Base-by-base conservation (phyloP, 129 eudicot species). In the Tagetes erecta region DNA sequence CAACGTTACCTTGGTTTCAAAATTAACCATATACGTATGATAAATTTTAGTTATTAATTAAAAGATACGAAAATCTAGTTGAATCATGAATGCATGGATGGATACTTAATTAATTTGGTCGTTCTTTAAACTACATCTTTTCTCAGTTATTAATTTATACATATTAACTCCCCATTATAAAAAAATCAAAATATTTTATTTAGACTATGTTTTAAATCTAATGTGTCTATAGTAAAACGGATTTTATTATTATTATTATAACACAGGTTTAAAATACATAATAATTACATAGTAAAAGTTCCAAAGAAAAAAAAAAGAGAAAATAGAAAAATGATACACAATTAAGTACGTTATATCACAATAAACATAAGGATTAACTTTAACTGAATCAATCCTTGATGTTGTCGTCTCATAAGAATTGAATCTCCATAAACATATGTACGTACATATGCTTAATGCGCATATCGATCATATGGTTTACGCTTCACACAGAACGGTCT, bases 281-380 rank as follows among this genome's bases (percentile, higher is more conserved):
- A n/a, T 68, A 77, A 44, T 45, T 68, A 79, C 78, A 70, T 38
- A 56, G 66, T 55, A 11, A 67, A 37, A 37, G 8, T 59, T 66
- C 74, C 57, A 53, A 67, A 55, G 35, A 42, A 11, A 34, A 69
- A 44, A 57, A 3, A 9, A 20, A 20, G 27, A 20, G 27, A 62
- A 64, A 65, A 40, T n/a, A 73, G 39, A 71, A 42, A 42, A 42
- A 71, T 40, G 77, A 63, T 39, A 57, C 45, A 41, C 60, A 71
- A 71, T 44, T 44, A 44, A 64, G 27, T 44, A 44, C 51, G 27
- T 64, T 78, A 78, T 53, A 71, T 78, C 65, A 60, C 60, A 49
- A 77, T 50, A 56, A 73, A 72, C 74, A 79, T 56, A 68, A 72
- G 37, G 78, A 72, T 55, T 4, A 67, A 73, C 68, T 73, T 45